Base-by-base conservation (phyloP, 169 alveolate species). In the Plasmodium vivax region DNA sequence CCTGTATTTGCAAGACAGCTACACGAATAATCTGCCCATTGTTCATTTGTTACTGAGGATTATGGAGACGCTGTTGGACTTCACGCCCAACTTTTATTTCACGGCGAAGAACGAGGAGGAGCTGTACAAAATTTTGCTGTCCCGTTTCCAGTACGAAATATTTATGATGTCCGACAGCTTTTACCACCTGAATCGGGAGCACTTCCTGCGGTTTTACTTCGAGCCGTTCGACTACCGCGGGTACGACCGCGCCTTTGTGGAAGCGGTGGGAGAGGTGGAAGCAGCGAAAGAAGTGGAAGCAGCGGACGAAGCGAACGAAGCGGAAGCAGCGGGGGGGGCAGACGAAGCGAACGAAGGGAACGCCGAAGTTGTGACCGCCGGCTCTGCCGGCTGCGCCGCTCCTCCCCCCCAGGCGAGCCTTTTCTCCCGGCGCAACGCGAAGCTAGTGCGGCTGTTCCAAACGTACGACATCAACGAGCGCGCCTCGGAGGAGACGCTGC, bases 91-190 rank as follows among this genome's bases (percentile, higher is more conserved):
- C 36, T 96, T 94, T 34, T 95, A 96, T 54, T 91, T 96, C 34
- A 95, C 93, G 2, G 94, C 92, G 43, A 94, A 96, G 47, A 93
- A 94, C 32, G 97, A 96, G 82, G 94, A 94, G 34, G 96, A 96
- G 32, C 82, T 96, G n/a, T 96, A 88, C 82, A 95, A 94, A 90
- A 79, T 94, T 14, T 94, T 95, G 88, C 71, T 93, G 7, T 95
- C 97, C 14, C 95, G 98, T 47, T 82, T 96, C 62, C 97, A 96
- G 56, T 96, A 79, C 82, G 98, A 96, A 92, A 95, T 96, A 95
- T 88, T 93, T 90, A 79, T 87, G 93, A 93, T 96, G 36, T 93
- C 96, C 38, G 90, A 95, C 68, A 56, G 92, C 81, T 90, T 68
- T 81, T 90, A 90, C 51, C 91, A 90, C 47, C 23, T 90, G 84